Evolutionary conservation across 495 filamentous ascomycete genomes (phyloP), one percentile per base, ranked within the genome.

Genomic region (Aspergillus avenaceus): DNA sequence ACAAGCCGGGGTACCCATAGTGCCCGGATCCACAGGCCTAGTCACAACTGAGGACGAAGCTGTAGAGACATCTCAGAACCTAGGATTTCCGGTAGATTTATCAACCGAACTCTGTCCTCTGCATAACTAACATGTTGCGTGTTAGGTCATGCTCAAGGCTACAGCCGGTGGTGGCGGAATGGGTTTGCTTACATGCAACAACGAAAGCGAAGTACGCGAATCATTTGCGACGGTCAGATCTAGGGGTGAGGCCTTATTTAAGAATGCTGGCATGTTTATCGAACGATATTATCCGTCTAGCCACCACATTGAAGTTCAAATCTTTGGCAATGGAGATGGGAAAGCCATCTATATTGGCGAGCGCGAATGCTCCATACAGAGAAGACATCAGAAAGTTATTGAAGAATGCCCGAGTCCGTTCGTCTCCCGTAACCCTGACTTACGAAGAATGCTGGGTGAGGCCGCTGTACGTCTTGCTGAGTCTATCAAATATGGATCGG

Each of bases 81-180:
- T 83, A 38, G 76, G 77, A 2, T 82, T 72, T 55, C 80, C 80
- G 19, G 71, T 72, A 43, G 36, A 9, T 44, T n/a, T 13, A 27
- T 37, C 14, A 21, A 14, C 28, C 4, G 37, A 40, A 14, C 19
- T 32, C 14, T 8, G 25, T 44, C 51, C 6, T 4, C 41, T 11
- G n/a, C 14, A 19, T 16, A 24, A 13, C 38, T 49, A 31, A 49
- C 16, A 49, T 40, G 8, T 13, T 31, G 23, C 26, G 11, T 26
- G 23, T 6, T 31, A 64, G 61, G 70, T 80, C 14, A 81, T 82
- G 72, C 62, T 82, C 7, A 83, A 84, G 62, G 76, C 76, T 11
- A 81, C 78, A 3, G 79, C 69, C 41, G 79, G 79, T 13, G 80
- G 80, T 25, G 80, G 79, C 28, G 80, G 78, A 19, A 83, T 82